Evolutionary conservation across 257 asterid species (phyloP).

Genomic region (Solanum corneliomulleri): DNA sequence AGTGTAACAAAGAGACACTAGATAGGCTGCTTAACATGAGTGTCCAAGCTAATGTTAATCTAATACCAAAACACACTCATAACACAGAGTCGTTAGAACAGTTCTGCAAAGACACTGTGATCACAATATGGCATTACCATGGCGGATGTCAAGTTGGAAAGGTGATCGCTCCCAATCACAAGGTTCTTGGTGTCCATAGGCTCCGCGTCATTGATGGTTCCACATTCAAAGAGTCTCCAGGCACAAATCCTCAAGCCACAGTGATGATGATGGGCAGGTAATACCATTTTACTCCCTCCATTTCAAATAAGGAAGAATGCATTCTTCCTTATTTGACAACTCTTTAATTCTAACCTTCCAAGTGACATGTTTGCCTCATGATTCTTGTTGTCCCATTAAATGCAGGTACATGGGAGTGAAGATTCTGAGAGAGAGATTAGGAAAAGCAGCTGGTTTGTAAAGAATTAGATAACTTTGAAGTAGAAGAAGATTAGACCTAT

Average conservation of each 20-base stretch:
- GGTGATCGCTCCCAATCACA: constrained; percentile 51
- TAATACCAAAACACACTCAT: constrained; percentile 74
- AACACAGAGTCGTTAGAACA: constrained; percentile 69
- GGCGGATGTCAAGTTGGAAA: constrained; percentile 88
- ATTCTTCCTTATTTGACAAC: background rate
- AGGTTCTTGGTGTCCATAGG: constrained; percentile 54
- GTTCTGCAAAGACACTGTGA: constrained; percentile 91
- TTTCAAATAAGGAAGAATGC: background rate
- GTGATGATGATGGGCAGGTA: constrained; percentile 98
- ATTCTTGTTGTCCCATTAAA: background rate
- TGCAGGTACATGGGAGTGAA: constrained; percentile 95
- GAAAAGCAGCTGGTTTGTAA: constrained; percentile 41
- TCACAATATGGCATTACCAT: constrained; percentile 97
- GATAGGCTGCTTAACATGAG: constrained; percentile 70
- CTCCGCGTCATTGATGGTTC: constrained; percentile 90
- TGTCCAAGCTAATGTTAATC: constrained; percentile 69
- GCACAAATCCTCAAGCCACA: constrained; percentile 96
- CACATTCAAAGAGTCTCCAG: constrained; percentile 63
- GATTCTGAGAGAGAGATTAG: constrained; percentile 65
- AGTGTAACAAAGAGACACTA: constrained; percentile 28
- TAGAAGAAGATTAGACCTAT: constrained; percentile 1
- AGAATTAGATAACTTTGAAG: background rate
- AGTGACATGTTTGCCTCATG: background rate
- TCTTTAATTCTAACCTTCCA: background rate
- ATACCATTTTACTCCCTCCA: background rate